phyloP scores from a whole-genome alignment of 352 stramenopile species.

The Peronospora belbahrii region DNA sequence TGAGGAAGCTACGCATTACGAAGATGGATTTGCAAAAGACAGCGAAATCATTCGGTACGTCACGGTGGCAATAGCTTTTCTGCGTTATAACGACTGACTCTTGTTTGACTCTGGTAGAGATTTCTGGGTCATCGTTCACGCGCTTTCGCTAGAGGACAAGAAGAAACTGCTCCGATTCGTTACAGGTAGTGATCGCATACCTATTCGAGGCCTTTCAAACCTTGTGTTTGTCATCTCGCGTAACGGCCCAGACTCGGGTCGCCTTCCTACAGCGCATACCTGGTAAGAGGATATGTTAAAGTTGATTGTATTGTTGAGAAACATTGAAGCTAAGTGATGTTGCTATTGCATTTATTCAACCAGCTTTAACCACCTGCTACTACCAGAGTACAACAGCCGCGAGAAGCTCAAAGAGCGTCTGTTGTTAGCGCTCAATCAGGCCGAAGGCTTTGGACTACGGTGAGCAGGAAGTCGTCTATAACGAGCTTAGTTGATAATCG shows the following conservation, averaged over 20 bases:
- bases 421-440: slow-evolving; percentile 71
- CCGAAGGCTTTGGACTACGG: slow-evolving; percentile 76
- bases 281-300: slow-evolving; percentile 37
- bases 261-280: slow-evolving; percentile 80
- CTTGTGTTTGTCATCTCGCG: slow-evolving; percentile 81
- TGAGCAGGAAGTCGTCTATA: slow-evolving; percentile 19
- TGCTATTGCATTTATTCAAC: slow-evolving; percentile 9
- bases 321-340: slow-evolving; percentile 2
- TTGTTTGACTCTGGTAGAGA: slow-evolving; percentile 24
- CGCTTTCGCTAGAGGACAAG: slow-evolving; percentile 72
- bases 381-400: slow-evolving; percentile 68
- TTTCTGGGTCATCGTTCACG: slow-evolving; percentile 81
- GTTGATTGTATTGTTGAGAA: background rate
- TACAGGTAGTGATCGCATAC: slow-evolving; percentile 79
- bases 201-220: slow-evolving; percentile 71
- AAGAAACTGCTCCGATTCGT: slow-evolving; percentile 82
- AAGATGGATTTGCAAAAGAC: slow-evolving; percentile 65
- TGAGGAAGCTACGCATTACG: slow-evolving; percentile 64
- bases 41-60: slow-evolving; percentile 53
- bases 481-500: background rate
- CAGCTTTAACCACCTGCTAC: slow-evolving; percentile 84
- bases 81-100: background rate
- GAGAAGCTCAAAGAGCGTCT: slow-evolving; percentile 81
- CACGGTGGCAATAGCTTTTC: background rate
- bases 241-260: slow-evolving; percentile 74